Conservation (phyloP, 257 asterid genomes). For the Ligustrum vulgare region DNA sequence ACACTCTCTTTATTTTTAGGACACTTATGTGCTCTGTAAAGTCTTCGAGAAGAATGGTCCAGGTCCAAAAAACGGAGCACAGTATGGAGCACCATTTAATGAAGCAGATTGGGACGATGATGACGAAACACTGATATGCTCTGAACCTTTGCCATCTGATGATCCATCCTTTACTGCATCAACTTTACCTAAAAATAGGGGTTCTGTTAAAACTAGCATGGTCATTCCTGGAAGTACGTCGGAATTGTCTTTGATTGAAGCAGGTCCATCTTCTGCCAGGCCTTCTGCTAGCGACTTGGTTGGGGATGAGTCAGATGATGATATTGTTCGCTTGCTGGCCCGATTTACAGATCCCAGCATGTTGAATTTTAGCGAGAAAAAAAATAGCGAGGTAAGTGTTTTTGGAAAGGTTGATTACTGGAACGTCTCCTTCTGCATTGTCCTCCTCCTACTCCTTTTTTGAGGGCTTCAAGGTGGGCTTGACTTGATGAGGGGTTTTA, state of each 20-base stretch:
- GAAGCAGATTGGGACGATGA: conserved; percentile 85
- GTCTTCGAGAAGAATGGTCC: conserved; percentile 76
- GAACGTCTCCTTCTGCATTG: background rate
- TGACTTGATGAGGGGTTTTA: background rate
- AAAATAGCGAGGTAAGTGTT: conserved; percentile 40
- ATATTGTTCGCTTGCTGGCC: conserved; percentile 36
- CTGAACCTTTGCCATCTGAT: conserved; percentile 28
- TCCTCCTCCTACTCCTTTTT: background rate
- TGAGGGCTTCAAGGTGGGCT: background rate
- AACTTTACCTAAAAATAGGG: conserved; percentile 28
- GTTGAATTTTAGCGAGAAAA: conserved; percentile 23
- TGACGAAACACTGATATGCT: conserved; percentile 24
- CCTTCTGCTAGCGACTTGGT: conserved; percentile 27
- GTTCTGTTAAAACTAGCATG: conserved; percentile 9
- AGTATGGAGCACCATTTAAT: conserved; percentile 84
- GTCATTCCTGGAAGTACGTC: conserved; percentile 10
- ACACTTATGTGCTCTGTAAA: conserved; percentile 67
- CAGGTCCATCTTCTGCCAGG: conserved; percentile 34
- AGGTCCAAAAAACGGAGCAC: conserved; percentile 90
- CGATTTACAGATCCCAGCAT: conserved; percentile 36
- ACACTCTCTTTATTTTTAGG: conserved; percentile 41
- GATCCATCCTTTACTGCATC: conserved; percentile 19
- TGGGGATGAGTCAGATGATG: conserved; percentile 37
- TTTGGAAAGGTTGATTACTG: background rate
- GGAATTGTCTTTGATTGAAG: conserved; percentile 13